Evolutionary conservation across 1,139 yeast genomes (phyloP), one percentile per base, ranked within the genome.

Genomic region (Yamadazyma spencermartinsiae): DNA sequence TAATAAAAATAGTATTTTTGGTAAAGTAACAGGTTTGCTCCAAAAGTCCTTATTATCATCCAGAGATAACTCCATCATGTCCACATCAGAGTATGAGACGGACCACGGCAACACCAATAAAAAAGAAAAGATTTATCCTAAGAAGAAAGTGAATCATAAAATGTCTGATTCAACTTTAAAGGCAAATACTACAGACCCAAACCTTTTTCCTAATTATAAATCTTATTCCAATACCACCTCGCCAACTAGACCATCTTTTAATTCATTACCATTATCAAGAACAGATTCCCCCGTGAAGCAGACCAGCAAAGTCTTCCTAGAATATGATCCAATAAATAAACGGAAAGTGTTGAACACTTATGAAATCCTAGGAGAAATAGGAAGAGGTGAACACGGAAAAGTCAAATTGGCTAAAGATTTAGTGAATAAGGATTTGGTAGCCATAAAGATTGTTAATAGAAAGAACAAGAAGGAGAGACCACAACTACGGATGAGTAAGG

Each of bases 361-460:
- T 57, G 98, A 92, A 60, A 86, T 94, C 29, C 66, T 90, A 28
- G 71, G 76, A 32, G 98, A 92, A 61, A 72, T 94, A 27, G 99
- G 99, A 3, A 75, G 87, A 35, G 99, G 99, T 10, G 97, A 92
- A 60, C 98, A 92, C 61, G 98, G 99, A 13, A 90, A 89, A 60
- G 99, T 94, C 32, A 94, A 92, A 60, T 72, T 94, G 17, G 98
- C 96, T 0, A 76, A 76, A 43, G 94, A 90, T 56, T 61, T 83
- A 39, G 74, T 79, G 16, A 74, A 84, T 11, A 76, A 80, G 36
- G 86, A 82, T 49, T 69, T 80, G 34, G 98, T 90, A 17, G 98
- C 98, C 0, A 90, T 94, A 42, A 94, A 94, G 58, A 86, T 94
- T 40, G 92, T 94, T 20, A 90, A 87, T 58, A 72, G 98, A 40